Evolutionary conservation across 2,329 filamentous ascomycete species (phyloP).

Genomic region (Volutella citrinella): DNA sequence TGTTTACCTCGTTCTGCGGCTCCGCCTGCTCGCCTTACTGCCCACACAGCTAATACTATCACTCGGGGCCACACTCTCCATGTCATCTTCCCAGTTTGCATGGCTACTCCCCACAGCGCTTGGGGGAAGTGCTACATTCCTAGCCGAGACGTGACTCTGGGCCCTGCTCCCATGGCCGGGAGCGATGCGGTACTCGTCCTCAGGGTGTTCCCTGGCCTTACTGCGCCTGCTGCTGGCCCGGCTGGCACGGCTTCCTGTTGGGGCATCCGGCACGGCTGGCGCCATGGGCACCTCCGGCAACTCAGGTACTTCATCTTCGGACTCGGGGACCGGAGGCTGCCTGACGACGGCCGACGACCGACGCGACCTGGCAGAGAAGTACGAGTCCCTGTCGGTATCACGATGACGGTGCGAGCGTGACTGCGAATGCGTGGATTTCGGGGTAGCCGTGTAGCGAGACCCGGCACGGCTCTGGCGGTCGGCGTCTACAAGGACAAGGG

Average conservation of each 20-base stretch:
- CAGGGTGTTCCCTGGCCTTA: slow-evolving; percentile 16
- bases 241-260: too few relatives aligned
- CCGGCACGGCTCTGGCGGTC: slow-evolving; percentile 41
- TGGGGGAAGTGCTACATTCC: slow-evolving; percentile 37
- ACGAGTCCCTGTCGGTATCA: slow-evolving; percentile 40
- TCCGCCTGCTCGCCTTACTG: slow-evolving; percentile 27
- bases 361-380: slow-evolving; percentile 39
- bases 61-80: slow-evolving; percentile 53
- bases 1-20: slow-evolving; percentile 22
- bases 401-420: slow-evolving; percentile 21
- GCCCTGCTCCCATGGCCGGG: slow-evolving; percentile 20
- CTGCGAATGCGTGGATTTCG: slow-evolving; percentile 24
- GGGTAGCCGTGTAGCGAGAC: slow-evolving; percentile 31
- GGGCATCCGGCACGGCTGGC: slow-evolving; percentile 15
- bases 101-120: slow-evolving; percentile 41
- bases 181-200: slow-evolving; percentile 12
- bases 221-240: slow-evolving; percentile 27
- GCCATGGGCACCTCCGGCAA: slow-evolving; percentile 14
- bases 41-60: slow-evolving; percentile 64
- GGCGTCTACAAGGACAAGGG: slow-evolving; percentile 38
- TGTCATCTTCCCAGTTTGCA: slow-evolving; percentile 45
- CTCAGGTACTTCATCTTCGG: slow-evolving; percentile 25
- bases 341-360: slow-evolving; percentile 22
- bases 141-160: slow-evolving; percentile 28
- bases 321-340: slow-evolving; percentile 21